A percentile compares a stretch with the other conserved stretches of the same genome.
Conservation (phyloP, 306 rosid genomes). For the Comarum palustre region DNA sequence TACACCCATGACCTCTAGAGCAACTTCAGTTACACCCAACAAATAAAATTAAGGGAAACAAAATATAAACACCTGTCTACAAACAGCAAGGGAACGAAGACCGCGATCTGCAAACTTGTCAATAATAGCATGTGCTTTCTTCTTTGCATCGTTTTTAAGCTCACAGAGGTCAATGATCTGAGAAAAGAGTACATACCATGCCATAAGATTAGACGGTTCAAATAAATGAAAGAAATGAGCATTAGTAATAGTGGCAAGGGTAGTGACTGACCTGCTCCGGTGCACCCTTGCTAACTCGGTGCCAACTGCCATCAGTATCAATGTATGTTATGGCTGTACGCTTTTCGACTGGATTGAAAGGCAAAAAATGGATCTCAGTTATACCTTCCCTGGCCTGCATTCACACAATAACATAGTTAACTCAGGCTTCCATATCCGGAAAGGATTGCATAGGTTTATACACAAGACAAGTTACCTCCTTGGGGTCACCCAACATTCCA, state of each 20-base stretch:
- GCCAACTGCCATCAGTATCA: constrained; percentile 65
- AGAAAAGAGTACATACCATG: constrained; percentile 7
- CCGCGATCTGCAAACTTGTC: constrained; percentile 89
- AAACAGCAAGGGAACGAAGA: constrained; percentile 76
- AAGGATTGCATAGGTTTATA: neutral
- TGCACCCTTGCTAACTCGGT: constrained; percentile 87
- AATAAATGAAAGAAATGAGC: constrained; percentile 1
- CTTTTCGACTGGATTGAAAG: constrained; percentile 90
- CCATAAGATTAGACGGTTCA: neutral
- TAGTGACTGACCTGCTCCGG: constrained; percentile 67
- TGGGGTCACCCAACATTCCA: constrained; percentile 92
- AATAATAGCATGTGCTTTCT: constrained; percentile 67
- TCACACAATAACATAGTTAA: neutral
- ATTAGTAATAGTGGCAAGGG: neutral
- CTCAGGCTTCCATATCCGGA: neutral
- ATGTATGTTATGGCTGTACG: constrained; percentile 89
- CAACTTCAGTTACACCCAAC: no score
- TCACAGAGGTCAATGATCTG: constrained; percentile 82
- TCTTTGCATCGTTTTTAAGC: constrained; percentile 49
- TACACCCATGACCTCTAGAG: no score
- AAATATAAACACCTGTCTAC: constrained; percentile 41
- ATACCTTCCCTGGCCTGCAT: constrained; percentile 77
- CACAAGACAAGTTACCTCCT: constrained; percentile 47
- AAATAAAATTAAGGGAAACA: no score
- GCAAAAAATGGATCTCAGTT: constrained; percentile 74